Conservation (phyloP, 2,329 filamentous ascomycete species). For the Emericellopsis cladophorae region DNA sequence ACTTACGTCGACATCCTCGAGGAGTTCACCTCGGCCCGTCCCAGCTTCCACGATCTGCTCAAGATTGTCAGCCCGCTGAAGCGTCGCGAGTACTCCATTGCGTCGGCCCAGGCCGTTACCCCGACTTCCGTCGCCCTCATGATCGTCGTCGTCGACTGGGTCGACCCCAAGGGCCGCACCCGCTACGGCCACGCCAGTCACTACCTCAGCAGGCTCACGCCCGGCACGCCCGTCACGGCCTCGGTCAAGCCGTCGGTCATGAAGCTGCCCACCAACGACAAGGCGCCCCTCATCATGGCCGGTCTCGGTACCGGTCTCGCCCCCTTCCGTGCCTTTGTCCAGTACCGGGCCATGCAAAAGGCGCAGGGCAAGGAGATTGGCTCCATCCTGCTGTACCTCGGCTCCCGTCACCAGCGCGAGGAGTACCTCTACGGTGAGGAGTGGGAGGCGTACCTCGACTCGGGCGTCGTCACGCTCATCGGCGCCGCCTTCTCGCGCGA, state of each 20-base stretch:
- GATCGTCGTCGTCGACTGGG: slow-evolving; percentile 96
- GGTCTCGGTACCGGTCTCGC: slow-evolving; percentile 95
- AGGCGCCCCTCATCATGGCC: slow-evolving; percentile 95
- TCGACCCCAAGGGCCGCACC: slow-evolving; percentile 74
- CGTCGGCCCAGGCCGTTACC: slow-evolving; percentile 88
- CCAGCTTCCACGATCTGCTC: slow-evolving; percentile 76
- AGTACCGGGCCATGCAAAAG: slow-evolving; percentile 96
- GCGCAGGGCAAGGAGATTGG: slow-evolving; percentile 94
- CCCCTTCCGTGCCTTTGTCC: slow-evolving; percentile 97
- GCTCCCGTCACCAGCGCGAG: slow-evolving; percentile 91
- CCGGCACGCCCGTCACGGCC: slow-evolving; percentile 72
- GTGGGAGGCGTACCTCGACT: slow-evolving; percentile 95
- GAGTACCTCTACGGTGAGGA: slow-evolving; percentile 99
- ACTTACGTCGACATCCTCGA: slow-evolving; percentile 85
- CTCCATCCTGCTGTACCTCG: slow-evolving; percentile 88
- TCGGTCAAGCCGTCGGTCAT: slow-evolving; percentile 97
- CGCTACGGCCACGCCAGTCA: slow-evolving; percentile 89
- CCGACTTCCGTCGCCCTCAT: slow-evolving; percentile 84
- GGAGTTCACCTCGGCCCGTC: slow-evolving; percentile 82
- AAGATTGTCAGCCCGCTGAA: slow-evolving; percentile 86
- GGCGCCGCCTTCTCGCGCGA: slow-evolving; percentile 93
- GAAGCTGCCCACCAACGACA: slow-evolving; percentile 85
- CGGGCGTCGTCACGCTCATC: slow-evolving; percentile 87
- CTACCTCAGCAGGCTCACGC: slow-evolving; percentile 66
- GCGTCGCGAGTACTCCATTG: slow-evolving; percentile 97